phyloP scores from a whole-genome alignment of 192 early-diverging fungal genomes.

The Gaertneriomyces semiglobifer region DNA sequence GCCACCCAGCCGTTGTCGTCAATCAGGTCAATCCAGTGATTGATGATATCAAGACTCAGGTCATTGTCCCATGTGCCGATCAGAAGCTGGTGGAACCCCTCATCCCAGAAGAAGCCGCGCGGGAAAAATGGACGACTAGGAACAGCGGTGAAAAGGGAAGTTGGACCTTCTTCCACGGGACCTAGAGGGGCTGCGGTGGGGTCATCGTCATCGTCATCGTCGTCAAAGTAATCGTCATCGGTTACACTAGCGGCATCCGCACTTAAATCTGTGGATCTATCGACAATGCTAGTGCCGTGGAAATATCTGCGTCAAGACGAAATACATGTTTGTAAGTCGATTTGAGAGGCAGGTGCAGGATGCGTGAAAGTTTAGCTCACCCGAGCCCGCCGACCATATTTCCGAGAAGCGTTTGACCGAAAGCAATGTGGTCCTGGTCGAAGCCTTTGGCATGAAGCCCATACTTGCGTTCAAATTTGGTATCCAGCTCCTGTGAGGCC shows the following conservation, averaged over 20 bases:
- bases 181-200: conserved; percentile 20
- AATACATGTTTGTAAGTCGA: not conserved
- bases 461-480: conserved; percentile 72
- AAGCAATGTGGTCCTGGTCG: conserved; percentile 52
- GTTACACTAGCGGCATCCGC: conserved; percentile 62
- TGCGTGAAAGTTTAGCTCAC: conserved; percentile 30
- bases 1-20: conserved; percentile 88
- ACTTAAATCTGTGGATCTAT: conserved; percentile 58
- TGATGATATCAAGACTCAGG: conserved; percentile 77
- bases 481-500: conserved; percentile 53
- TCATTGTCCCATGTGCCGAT: conserved; percentile 85
- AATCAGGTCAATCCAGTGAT: conserved; percentile 74
- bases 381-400: conserved; percentile 90
- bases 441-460: conserved; percentile 64
- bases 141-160: conserved; percentile 72
- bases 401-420: conserved; percentile 72
- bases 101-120: conserved; percentile 95
- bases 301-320: conserved; percentile 48
- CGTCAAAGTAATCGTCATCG: conserved; percentile 49
- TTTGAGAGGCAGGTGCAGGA: not conserved
- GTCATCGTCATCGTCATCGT: conserved; percentile 9
- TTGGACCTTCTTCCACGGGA: conserved; percentile 62
- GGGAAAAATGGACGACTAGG: conserved; percentile 93
- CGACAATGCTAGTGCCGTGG: conserved; percentile 71
- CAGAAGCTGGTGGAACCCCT: conserved; percentile 86